These are phyloP conservation scores for Dispira simplex DNA, from an alignment of 192 early-diverging fungal species.

Conservation along the genomic window DNA sequence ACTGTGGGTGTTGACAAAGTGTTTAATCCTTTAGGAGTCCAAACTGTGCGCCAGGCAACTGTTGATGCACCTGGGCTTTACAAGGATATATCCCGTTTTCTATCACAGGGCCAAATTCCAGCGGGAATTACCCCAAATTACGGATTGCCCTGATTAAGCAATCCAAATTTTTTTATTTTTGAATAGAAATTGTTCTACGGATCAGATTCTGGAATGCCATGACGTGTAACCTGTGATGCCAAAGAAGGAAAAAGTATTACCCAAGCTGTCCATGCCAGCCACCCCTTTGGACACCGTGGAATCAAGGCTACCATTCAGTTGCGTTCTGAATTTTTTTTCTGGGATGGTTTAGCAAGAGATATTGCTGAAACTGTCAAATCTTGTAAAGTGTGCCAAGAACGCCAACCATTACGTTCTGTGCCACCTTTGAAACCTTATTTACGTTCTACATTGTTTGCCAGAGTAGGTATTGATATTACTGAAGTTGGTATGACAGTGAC, in stretches of 20 bases:
- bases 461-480: slow-evolving; percentile 3
- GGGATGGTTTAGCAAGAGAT: neutral
- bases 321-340: neutral
- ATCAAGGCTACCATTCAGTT: neutral
- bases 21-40: too few species aligned
- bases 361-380: neutral
- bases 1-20: too few species aligned
- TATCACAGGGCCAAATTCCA: too few species aligned
- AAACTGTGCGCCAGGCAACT: too few species aligned
- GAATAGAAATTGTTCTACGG: slow-evolving; percentile 1
- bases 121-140: too few species aligned
- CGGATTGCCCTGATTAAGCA: too few species aligned
- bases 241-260: neutral
- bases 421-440: neutral
- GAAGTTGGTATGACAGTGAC: neutral
- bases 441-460: neutral
- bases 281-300: slow-evolving; percentile 9
- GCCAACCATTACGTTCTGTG: neutral
- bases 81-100: too few species aligned
- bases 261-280: neutral
- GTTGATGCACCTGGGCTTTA: too few species aligned
- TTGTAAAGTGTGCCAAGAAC: slow-evolving; percentile 5
- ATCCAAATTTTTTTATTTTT: slow-evolving; percentile 4
- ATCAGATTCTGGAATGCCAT: neutral
- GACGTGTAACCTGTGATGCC: neutral